Percentiles rank a stretch among this genome's conserved stretches.
These are phyloP conservation scores for Fusarium xylarioides DNA, from an alignment of 2,329 filamentous ascomycete species.

Conservation along the genomic window DNA sequence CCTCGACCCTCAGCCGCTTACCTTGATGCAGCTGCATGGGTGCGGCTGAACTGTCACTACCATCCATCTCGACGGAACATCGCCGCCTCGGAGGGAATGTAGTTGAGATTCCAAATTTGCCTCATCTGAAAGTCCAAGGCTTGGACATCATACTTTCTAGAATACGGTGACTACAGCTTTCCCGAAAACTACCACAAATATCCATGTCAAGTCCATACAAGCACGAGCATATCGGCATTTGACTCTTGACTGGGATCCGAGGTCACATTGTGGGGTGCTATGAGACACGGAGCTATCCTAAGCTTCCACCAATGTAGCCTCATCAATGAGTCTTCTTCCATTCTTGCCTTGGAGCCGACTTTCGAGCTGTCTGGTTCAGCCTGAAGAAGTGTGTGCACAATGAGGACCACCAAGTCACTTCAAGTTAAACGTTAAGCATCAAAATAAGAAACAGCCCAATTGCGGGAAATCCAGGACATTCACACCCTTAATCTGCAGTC, in stretches of 20 bases:
- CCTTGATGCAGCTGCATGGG: background rate
- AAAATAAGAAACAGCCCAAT: slow-evolving; percentile 7
- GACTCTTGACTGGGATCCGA: background rate
- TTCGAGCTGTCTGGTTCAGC: background rate
- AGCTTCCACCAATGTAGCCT: background rate
- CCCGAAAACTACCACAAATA: background rate
- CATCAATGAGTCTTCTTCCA: background rate
- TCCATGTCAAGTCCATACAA: background rate
- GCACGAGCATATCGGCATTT: slow-evolving; percentile 1
- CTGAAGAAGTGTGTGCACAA: background rate
- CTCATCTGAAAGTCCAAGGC: background rate
- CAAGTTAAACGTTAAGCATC: background rate
- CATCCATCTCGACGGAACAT: background rate
- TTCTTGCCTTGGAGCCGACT: background rate
- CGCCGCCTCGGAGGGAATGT: background rate
- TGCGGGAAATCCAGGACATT: slow-evolving; percentile 20
- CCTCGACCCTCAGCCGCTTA: background rate
- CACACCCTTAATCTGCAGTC: background rate
- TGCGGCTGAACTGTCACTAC: slow-evolving; percentile 14
- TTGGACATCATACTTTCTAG: background rate
- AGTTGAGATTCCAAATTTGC: slow-evolving; percentile 15
- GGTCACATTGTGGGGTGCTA: slow-evolving; percentile 20
- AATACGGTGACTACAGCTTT: background rate
- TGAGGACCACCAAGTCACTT: background rate
- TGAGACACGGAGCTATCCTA: background rate